Percentiles rank a stretch among this genome's conserved stretches.
Conservation (phyloP, 23 red algal genomes). For the Gracilaria caudata region DNA sequence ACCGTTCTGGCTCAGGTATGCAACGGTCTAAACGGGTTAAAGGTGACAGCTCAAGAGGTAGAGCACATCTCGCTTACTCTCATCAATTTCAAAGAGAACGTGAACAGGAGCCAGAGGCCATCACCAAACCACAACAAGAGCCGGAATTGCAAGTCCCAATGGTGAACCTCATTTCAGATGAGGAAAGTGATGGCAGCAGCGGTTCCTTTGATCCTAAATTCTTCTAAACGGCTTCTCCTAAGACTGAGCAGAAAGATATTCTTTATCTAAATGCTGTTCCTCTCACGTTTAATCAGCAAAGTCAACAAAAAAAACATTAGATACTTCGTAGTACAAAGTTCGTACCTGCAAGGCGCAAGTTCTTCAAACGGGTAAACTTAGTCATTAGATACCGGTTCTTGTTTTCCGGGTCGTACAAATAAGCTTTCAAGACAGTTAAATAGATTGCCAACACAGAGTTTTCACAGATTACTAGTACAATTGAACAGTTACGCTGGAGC, state of each 20-base stretch:
- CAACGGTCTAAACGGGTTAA: background rate
- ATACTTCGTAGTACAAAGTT: background rate
- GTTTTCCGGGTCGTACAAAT: background rate
- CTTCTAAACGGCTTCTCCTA: background rate
- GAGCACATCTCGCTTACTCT: background rate
- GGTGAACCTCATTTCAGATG: constrained; percentile 26
- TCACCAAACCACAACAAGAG: background rate
- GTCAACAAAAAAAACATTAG: constrained; percentile 10
- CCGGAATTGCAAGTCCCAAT: constrained; percentile 6
- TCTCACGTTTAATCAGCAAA: background rate
- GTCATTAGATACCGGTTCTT: background rate
- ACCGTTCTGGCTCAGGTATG: background rate
- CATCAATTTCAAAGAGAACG: background rate
- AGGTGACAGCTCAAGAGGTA: too few species aligned
- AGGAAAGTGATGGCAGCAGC: constrained; percentile 1
- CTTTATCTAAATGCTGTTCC: background rate
- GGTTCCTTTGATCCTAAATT: constrained; percentile 21
- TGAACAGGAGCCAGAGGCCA: background rate
- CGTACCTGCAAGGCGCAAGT: background rate
- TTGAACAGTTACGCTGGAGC: constrained; percentile 5
- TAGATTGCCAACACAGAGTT: constrained; percentile 25
- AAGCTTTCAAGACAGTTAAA: constrained; percentile 7
- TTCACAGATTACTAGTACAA: constrained; percentile 13
- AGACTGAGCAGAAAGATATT: background rate
- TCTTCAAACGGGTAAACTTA: background rate